Base-by-base conservation (phyloP, 2,329 filamentous ascomycete species). In the Mycogone perniciosa region DNA sequence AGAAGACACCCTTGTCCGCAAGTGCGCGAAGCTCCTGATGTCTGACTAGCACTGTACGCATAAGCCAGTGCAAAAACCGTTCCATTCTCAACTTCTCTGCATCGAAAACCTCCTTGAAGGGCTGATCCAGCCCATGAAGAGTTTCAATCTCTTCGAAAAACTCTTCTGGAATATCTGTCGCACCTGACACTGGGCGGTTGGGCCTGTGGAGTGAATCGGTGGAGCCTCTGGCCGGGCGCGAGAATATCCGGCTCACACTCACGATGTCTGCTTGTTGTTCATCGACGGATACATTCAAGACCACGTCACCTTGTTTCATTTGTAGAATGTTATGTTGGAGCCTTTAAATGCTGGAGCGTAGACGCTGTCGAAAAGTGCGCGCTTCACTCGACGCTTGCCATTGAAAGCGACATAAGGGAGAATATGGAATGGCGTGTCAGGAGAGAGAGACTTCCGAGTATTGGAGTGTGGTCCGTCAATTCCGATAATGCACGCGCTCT, bases 381-480 rank as follows among this genome's bases (percentile, higher is more conserved):
- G 51, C 20, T 46, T 44, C 5, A 53, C 43, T 5, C 33, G 31
- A 29, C 51, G 47, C 34, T 47, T 50, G 37, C 51, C 51, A 35
- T 53, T 49, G 48, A 50, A 53, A 31, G 51, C 47, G 20, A 53
- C 47, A 31, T 27, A 53, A n/a, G 48, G 51, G 42, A 53, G 43
- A 20, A 50, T 26, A 30, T 39, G 38, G 10, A 53, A 51, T 8
- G 37, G 26, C 29, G 51, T 51, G 26, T 34, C 10, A 29, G 47
- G 51, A 30, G 48, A 53, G 11, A 51, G 48, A 35, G 51, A 50
- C 42, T 53, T 48, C 7, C 51, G 51, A 43, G 31, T 47, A 37
- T 43, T 51, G 4, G 51, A 53, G 40, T 54, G 48, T 9, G 45
- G 45, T 26, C 42, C 50, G 34, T 48, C 44, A 34, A 29, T 39